These are phyloP conservation scores for Lactarius hengduanensis DNA, from an alignment of 768 basidiomycete genomes.

Conservation along the genomic window DNA sequence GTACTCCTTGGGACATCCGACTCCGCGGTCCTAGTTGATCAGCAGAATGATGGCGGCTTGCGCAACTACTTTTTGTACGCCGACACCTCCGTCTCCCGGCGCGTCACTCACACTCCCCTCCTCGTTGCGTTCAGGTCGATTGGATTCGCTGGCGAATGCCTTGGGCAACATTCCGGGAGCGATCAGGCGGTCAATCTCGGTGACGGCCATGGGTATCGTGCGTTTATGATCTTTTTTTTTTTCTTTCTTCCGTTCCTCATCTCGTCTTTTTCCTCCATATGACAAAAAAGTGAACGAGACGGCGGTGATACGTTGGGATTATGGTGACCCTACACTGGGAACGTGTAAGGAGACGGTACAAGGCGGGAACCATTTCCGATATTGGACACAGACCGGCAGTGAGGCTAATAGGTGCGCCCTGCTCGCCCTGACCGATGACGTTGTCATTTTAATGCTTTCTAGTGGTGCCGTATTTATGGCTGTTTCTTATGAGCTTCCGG, in stretches of 20 bases:
- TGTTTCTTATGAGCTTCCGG: slow-evolving; percentile 67
- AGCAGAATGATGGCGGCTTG: slow-evolving; percentile 63
- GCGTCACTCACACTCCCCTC: neutral
- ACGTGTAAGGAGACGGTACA: slow-evolving; percentile 82
- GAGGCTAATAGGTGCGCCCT: slow-evolving; percentile 53
- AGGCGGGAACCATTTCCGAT: slow-evolving; percentile 87
- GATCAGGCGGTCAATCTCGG: slow-evolving; percentile 77
- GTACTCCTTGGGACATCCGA: slow-evolving; percentile 81
- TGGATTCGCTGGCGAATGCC: slow-evolving; percentile 72
- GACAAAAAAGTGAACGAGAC: slow-evolving; percentile 68
- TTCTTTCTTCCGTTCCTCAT: slow-evolving; percentile 6
- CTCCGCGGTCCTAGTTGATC: slow-evolving; percentile 59
- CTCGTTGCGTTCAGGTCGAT: slow-evolving; percentile 50
- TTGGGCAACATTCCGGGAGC: slow-evolving; percentile 74
- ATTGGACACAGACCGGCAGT: slow-evolving; percentile 79
- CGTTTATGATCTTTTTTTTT: slow-evolving; percentile 32
- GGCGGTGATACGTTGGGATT: slow-evolving; percentile 82
- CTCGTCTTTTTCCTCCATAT: slow-evolving; percentile 2
- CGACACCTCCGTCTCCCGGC: neutral
- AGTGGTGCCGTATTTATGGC: slow-evolving; percentile 78
- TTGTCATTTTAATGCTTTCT: slow-evolving; percentile 2
- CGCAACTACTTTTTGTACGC: slow-evolving; percentile 80
- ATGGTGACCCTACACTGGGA: slow-evolving; percentile 75
- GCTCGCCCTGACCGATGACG: neutral
- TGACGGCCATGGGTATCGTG: slow-evolving; percentile 73